Base-by-base conservation (phyloP, 768 basidiomycete genomes). In the Phaffia tasmanica region DNA sequence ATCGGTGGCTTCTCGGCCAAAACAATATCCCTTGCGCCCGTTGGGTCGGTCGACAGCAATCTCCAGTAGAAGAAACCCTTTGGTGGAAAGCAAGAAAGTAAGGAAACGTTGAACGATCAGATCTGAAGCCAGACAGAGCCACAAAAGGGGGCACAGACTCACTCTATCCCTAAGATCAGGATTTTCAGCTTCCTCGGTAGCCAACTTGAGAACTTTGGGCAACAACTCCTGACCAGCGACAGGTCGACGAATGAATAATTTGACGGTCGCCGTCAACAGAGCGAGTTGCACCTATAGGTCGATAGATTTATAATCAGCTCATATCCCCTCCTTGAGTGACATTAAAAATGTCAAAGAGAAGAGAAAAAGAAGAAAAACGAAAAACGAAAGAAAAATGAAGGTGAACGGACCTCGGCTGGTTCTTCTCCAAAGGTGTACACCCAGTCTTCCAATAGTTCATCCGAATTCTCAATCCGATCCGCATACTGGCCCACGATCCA, bases 401-500 rank as follows among this genome's bases (percentile, higher is more conserved):
- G 53, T 25, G 29, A 23, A 78, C 81, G 53, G 68, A 90, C 92
- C 83, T 97, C 93, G 1, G 85, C 85, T n/a, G 87, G 85, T 75
- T 98, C 94, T 66, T 94, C 93, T 73, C 89, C 76, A 78, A 95
- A 98, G 1, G 83, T 85, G 73, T 87, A 90, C 56, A 89, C 78
- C 47, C 94, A 79, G 70, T 94, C 94, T 72, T 99, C 95, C 75
- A 99, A 79, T 65, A 99, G 80, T 71, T 98, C 93, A 73, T 97
- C 92, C 11, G 86, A 88, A 72, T 98, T 97, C 70, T 95, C 89
- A 67, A 99, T 98, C 72, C 91, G 94, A 76, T 87, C 87, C 3
- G 94, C 92, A 72, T 99, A 97, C 78, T 97, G 92, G 65, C 94
- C 94, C 71, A 98, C 92, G 72, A 99, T 98, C 94, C 95, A 99